These are phyloP conservation scores for Claviceps quebecensis DNA, from an alignment of 2,329 filamentous ascomycete genomes.

Conservation along the genomic window DNA sequence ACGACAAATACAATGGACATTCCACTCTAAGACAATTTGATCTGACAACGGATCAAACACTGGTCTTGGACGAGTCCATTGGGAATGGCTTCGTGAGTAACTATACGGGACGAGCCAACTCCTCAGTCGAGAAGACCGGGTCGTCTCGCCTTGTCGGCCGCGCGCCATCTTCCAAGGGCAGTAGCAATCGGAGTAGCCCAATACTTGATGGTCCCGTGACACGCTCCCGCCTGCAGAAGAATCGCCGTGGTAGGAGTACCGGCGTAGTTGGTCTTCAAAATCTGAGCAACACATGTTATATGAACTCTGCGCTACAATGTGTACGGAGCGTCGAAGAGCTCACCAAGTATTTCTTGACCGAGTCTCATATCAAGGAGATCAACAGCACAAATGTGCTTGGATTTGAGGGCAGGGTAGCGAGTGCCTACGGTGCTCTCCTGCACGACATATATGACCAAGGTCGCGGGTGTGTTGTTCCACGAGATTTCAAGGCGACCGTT, in stretches of 20 bases:
- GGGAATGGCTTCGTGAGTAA: conserved; percentile 45
- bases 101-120: conserved; percentile 21
- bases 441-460: conserved; percentile 63
- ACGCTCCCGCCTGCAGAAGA: conserved; percentile 56
- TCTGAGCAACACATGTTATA: conserved; percentile 95
- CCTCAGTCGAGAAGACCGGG: conserved; percentile 21
- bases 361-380: conserved; percentile 63
- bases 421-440: conserved; percentile 63
- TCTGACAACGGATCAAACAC: conserved; percentile 56
- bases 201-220: conserved; percentile 47
- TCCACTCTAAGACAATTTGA: conserved; percentile 51
- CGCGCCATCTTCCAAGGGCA: conserved; percentile 15
- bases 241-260: conserved; percentile 52
- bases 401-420: conserved; percentile 76
- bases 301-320: conserved; percentile 96
- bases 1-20: conserved; percentile 65
- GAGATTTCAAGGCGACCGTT: conserved; percentile 69
- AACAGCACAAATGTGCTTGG: conserved; percentile 77
- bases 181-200: conserved; percentile 56
- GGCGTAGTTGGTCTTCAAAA: conserved; percentile 80
- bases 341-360: conserved; percentile 74
- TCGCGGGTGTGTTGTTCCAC: conserved; percentile 58
- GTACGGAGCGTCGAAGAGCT: conserved; percentile 87
- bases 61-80: conserved; percentile 74
- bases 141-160: conserved; percentile 16